phyloP scores from a whole-genome alignment of 352 stramenopile species.

The Phytopythium delawarense region DNA sequence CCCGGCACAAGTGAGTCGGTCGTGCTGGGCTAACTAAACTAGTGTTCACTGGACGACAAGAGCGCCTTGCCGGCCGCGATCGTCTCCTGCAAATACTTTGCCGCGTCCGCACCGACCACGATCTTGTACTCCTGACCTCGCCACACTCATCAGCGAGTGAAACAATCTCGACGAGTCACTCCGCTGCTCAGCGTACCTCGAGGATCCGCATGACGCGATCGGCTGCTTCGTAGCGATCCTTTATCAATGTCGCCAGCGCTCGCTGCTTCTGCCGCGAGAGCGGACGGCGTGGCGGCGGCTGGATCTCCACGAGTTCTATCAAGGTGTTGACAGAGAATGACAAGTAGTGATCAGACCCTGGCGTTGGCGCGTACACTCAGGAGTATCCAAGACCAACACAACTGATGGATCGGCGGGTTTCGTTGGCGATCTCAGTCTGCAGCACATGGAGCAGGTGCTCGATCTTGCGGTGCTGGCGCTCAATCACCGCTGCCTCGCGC shows the following conservation, averaged over 20 bases:
- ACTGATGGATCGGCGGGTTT: conserved; percentile 62
- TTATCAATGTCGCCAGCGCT: conserved; percentile 33
- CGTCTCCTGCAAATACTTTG: conserved; percentile 29
- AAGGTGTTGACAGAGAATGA: background rate
- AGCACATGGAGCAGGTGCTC: conserved; percentile 52
- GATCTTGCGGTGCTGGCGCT: conserved; percentile 50
- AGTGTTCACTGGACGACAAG: background rate
- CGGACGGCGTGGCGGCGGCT: conserved; percentile 14
- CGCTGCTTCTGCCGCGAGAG: conserved; percentile 31
- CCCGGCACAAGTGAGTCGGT: background rate
- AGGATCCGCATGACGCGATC: conserved; percentile 79
- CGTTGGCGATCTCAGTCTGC: conserved; percentile 51
- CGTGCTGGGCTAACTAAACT: background rate
- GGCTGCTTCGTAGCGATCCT: conserved; percentile 58
- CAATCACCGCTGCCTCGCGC: conserved; percentile 26
- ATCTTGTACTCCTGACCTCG: conserved; percentile 36
- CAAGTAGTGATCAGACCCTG: conserved; percentile 3
- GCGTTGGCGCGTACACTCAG: background rate
- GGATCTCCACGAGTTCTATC: conserved; percentile 18
- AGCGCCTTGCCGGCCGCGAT: conserved; percentile 27
- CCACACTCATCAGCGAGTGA: background rate
- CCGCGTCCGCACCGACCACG: conserved; percentile 29
- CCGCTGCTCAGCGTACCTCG: conserved; percentile 27
- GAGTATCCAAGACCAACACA: background rate
- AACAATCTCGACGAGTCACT: background rate